Conservation (phyloP, 305 asterid genomes). For the Galium porrigens region DNA sequence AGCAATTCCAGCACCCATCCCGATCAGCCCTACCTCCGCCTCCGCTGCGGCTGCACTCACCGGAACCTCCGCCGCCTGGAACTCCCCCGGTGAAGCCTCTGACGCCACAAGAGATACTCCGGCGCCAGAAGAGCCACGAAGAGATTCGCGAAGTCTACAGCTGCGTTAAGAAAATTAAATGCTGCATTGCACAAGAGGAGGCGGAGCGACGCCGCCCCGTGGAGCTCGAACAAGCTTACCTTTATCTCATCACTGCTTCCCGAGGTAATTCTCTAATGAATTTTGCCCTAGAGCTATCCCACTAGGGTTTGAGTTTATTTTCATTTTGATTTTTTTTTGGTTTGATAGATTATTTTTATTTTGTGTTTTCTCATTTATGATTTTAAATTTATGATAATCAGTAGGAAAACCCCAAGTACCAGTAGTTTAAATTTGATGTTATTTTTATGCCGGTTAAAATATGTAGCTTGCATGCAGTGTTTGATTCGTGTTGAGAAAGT, state of each 20-base stretch:
- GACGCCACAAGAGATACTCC: slow-evolving; percentile 49
- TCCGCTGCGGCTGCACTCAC: slow-evolving; percentile 25
- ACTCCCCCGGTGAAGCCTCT: slow-evolving; percentile 50
- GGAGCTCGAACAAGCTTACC: slow-evolving; percentile 60
- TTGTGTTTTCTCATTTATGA: neutral
- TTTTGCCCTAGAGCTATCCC: neutral
- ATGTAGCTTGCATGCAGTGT: neutral
- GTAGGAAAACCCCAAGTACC: neutral
- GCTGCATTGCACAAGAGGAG: slow-evolving; percentile 27
- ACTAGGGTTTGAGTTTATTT: neutral
- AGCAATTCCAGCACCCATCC: slow-evolving; percentile 31
- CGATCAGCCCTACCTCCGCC: slow-evolving; percentile 24
- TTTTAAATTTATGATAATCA: neutral
- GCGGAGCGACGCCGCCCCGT: slow-evolving; percentile 28
- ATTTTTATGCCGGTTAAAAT: neutral
- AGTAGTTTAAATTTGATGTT: neutral
- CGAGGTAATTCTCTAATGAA: slow-evolving; percentile 33
- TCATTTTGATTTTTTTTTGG: neutral
- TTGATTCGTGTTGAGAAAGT: neutral
- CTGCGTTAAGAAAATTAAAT: slow-evolving; percentile 50
- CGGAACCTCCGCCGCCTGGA: slow-evolving; percentile 29
- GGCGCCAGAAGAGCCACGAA: slow-evolving; percentile 58
- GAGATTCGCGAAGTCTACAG: slow-evolving; percentile 63
- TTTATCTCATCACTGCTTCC: slow-evolving; percentile 55
- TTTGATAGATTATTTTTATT: neutral